Percentiles rank a stretch among this genome's conserved stretches.
Evolutionary conservation across 495 filamentous ascomycete species (phyloP).

Genomic region (Achaetomiella virescens): DNA sequence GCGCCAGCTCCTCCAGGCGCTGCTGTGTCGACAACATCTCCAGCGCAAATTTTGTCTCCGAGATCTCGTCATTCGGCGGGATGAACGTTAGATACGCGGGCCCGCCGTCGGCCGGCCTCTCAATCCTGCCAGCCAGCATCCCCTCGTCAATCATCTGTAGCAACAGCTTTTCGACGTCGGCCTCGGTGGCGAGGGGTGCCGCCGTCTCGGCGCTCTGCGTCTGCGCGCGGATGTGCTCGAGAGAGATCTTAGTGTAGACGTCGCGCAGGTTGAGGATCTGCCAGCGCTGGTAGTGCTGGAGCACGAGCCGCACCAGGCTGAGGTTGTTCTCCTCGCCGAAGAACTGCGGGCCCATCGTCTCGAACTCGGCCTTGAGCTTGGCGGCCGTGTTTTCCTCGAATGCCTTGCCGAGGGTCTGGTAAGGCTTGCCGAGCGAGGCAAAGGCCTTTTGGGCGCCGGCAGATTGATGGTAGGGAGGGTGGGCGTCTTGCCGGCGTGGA

Average conservation of each 20-base stretch:
- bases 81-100: conserved; percentile 38
- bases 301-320: conserved; percentile 43
- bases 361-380: conserved; percentile 53
- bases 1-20: conserved; percentile 40
- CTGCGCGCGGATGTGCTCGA: conserved; percentile 42
- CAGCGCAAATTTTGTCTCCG: conserved; percentile 42
- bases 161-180: conserved; percentile 40
- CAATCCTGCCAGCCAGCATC: conserved; percentile 50
- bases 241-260: conserved; percentile 47
- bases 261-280: conserved; percentile 40
- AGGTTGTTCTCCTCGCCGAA: conserved; percentile 54
- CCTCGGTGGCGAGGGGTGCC: conserved; percentile 43
- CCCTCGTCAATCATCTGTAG: conserved; percentile 52
- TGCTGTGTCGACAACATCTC: conserved; percentile 37
- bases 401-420: conserved; percentile 58
- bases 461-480: conserved; percentile 31
- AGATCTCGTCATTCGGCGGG: conserved; percentile 25
- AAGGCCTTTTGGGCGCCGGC: conserved; percentile 50
- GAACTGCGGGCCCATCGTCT: conserved; percentile 42
- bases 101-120: conserved; percentile 34
- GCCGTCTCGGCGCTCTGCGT: conserved; percentile 47
- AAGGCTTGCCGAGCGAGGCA: conserved; percentile 58
- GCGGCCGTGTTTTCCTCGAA: conserved; percentile 57
- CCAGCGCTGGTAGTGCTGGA: conserved; percentile 45
- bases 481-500: conserved; percentile 61